Evolutionary conservation across 441 rosid genomes (phyloP).

Genomic region (Lepidium campestre): DNA sequence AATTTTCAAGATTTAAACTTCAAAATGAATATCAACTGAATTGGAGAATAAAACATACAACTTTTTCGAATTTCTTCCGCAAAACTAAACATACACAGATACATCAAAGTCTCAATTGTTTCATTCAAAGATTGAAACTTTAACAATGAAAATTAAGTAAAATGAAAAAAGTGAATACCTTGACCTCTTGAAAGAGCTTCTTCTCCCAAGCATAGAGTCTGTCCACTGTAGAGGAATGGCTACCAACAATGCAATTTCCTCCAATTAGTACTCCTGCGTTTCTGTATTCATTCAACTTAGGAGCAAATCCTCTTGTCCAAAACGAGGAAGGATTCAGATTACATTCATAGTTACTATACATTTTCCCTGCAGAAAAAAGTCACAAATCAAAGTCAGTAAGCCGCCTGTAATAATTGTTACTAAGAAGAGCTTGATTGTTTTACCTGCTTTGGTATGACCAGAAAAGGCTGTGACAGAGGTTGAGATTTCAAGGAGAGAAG

Average conservation of each 20-base stretch:
- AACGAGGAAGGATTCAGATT: slow-evolving; percentile 48
- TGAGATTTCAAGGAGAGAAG: slow-evolving; percentile 59
- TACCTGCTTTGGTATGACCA: slow-evolving; percentile 53
- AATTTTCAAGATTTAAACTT: slow-evolving; percentile 18
- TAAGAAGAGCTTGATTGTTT: neutral
- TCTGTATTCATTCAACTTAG: slow-evolving; percentile 45
- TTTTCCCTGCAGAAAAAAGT: slow-evolving; percentile 44
- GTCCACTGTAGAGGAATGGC: slow-evolving; percentile 84
- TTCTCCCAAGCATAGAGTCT: slow-evolving; percentile 94
- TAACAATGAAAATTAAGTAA: neutral
- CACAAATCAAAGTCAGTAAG: neutral
- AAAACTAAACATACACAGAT: neutral
- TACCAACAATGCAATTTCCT: slow-evolving; percentile 23
- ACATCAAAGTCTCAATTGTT: neutral
- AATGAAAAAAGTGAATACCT: slow-evolving; percentile 40
- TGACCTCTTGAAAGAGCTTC: slow-evolving; percentile 82
- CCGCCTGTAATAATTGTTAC: neutral
- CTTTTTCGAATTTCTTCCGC: neutral
- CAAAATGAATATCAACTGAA: neutral
- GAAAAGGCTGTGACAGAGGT: slow-evolving; percentile 32
- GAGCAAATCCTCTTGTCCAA: slow-evolving; percentile 73
- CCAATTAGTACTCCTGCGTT: slow-evolving; percentile 25
- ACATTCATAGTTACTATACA: slow-evolving; percentile 58
- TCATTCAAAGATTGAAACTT: neutral
- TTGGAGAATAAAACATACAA: neutral